A percentile compares a stretch with the other conserved stretches of the same genome.
phyloP scores from a whole-genome alignment of 257 asterid species.

The Nicotiana undulata region DNA sequence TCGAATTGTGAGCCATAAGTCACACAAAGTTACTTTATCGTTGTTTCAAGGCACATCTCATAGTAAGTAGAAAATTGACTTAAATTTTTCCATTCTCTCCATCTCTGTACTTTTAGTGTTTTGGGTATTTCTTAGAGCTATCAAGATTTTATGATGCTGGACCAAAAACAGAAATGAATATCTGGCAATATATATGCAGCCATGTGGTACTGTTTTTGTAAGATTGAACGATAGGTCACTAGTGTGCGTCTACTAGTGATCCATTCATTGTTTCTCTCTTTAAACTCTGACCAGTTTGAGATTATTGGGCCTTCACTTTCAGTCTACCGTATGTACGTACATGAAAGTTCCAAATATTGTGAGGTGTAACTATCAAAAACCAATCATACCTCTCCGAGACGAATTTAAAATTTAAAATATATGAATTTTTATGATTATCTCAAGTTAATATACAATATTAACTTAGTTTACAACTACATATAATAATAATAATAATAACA shows the following conservation, averaged over 20 bases:
- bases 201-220: constrained; percentile 4
- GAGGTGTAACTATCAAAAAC: neutral
- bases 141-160: constrained; percentile 1
- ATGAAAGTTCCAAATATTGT: neutral
- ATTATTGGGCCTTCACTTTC: neutral
- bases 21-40: too few species aligned
- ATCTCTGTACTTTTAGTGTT: neutral
- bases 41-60: too few species aligned
- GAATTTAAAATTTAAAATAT: too few species aligned
- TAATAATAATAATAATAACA: too few species aligned
- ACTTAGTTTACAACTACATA: too few species aligned
- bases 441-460: too few species aligned
- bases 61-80: neutral
- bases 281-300: neutral
- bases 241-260: neutral
- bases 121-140: neutral
- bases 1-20: rapidly evolving
- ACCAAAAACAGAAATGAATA: constrained; percentile 1
- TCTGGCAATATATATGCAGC: neutral
- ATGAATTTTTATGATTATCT: too few species aligned
- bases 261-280: neutral
- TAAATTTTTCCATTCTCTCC: neutral
- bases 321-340: neutral
- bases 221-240: neutral
- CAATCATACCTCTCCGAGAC: too few species aligned